Base-by-base conservation (phyloP, 345 rosid species). In the Corymbia maculata region DNA sequence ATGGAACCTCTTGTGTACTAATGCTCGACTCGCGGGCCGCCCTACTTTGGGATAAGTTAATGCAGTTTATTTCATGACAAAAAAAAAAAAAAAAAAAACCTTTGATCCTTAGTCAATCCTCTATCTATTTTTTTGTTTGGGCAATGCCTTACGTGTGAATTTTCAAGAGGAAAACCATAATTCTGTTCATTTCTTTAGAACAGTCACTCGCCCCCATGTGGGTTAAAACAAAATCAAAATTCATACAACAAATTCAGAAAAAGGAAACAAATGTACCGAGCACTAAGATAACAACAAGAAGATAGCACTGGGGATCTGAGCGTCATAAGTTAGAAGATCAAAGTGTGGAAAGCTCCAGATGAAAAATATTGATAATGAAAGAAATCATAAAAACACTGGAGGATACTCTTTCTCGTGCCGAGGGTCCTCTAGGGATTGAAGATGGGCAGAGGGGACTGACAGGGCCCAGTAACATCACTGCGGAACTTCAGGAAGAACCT, bases 401-500 rank as follows among this genome's bases (percentile, higher is more conserved):
- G 64, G n/a, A 57, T 57, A 0, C 3, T 57, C 5, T 57, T 57
- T 24, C n/a, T 9, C 7, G 0, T 2, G 14, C 9, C 24, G 66
- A 55, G 24, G 28, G n/a, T 2, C 13, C n/a, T 57, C 13, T 0
- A 9, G 5, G 13, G 13, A 57, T 24, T 24, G 9, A 53, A 9
- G 64, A 24, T 3, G 1, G 66, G 11, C 13, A 3, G 0, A 24
- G 66, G n/a, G n/a, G 3, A 59, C 13, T 9, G 26, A 9, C 6
- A 1, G 0, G 59, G 2, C 26, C 59, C 10, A 17, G 11, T 51
- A 51, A 13, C 28, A 22, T 24, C 4, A 55, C 61, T 55, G 21
- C 22, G 28, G 24, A 55, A 57, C 66, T 59, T 59, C 0, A 57
- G 3, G 66, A 24, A 24, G 66, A 59, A 59, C 66, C 66, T 59